Evolutionary conservation across 2,329 filamentous ascomycete genomes (phyloP), one percentile per base, ranked within the genome.

Genomic region (Talaromyces sp.): DNA sequence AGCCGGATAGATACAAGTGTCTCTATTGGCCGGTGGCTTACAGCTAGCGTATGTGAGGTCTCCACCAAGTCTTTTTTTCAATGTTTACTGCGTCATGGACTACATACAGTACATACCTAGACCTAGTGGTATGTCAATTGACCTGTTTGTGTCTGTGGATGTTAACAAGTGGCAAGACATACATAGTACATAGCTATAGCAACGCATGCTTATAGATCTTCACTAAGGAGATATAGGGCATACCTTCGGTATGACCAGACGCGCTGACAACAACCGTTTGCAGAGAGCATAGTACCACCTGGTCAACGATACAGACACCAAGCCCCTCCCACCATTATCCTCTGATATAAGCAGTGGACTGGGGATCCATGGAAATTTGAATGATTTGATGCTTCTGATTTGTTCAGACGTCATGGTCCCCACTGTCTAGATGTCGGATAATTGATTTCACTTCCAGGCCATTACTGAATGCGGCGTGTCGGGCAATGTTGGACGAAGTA

Each of bases 81-180:
- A n/a, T 56, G 52, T 60, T 48, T 48, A 22, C 57, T 48, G 58
- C 58, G 58, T 60, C 58, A 60, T 60, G 56, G 56, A 45, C 24
- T 19, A 31, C 27, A 31, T 6, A 31, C 27, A 22, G 22, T 22
- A 22, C 22, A 22, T 22, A 22, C 22, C 22, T 22, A 22, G 22
- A 22, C 22, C 22, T 22, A 22, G 22, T 22, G 27, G 5, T 31
- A 31, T 43, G 6, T n/a, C 10, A 31, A 11, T n/a, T 27, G 22
- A 14, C 41, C 14, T 48, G 45, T 45, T 22, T 52, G 47, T 54
- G 27, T 31, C n/a, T 22, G 6, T 14, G 35, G 10, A 10, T 33
- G 24, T 31, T 31, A 10, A 52, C 48, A 37, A 3, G 45, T 48
- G 45, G 45, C 45, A 27, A 48, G 24, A 13, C 9, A 24, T 22